Evolutionary conservation across 2,329 filamentous ascomycete species (phyloP).

Genomic region (Thelonectria rubi): DNA sequence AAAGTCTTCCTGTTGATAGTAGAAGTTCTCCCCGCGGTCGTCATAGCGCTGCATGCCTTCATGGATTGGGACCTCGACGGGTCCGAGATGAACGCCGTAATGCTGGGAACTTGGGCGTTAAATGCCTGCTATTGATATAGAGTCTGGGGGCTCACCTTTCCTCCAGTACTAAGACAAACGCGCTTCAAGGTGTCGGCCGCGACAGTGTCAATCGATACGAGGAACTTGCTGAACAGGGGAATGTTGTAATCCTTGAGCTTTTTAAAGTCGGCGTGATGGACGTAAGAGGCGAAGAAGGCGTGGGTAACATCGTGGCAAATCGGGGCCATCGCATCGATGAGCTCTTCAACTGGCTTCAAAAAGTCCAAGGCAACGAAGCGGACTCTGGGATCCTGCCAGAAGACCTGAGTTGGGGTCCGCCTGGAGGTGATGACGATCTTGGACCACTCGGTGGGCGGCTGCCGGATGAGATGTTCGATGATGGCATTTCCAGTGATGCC

Average conservation of each 20-base stretch:
- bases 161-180: constrained; percentile 30
- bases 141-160: constrained; percentile 17
- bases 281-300: constrained; percentile 32
- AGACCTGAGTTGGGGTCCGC: constrained; percentile 18
- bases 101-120: constrained; percentile 5
- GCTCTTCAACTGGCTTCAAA: constrained; percentile 28
- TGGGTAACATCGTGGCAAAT: constrained; percentile 31
- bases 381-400: constrained; percentile 32
- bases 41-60: constrained; percentile 30
- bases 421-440: constrained; percentile 35
- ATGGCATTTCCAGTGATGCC: constrained; percentile 35
- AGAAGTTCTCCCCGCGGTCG: constrained; percentile 33
- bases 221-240: constrained; percentile 31
- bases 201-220: constrained; percentile 28
- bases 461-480: constrained; percentile 30
- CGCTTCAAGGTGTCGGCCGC: constrained; percentile 27
- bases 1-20: constrained; percentile 31
- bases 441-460: constrained; percentile 31
- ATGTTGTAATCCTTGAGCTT: constrained; percentile 30
- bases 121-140: neutral
- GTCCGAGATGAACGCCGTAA: constrained; percentile 31
- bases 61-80: constrained; percentile 28
- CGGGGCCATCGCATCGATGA: constrained; percentile 27
- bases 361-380: constrained; percentile 32
- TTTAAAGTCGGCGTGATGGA: constrained; percentile 29